phyloP scores from a whole-genome alignment of 1,284 basidiomycete species.

The Cryptococcus wingfieldii region DNA sequence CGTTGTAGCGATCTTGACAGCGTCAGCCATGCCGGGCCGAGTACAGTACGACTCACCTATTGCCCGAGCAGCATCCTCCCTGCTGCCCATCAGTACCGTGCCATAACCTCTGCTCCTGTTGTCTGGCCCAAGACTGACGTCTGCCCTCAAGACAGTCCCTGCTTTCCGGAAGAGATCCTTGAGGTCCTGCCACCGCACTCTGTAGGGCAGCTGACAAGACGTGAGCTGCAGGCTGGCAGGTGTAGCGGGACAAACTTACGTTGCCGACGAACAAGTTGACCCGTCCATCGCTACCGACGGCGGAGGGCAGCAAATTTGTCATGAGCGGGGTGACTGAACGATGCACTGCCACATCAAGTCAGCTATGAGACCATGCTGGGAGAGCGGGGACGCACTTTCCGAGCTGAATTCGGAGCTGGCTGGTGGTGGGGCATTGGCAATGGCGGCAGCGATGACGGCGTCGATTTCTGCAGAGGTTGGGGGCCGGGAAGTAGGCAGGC shows the following conservation, averaged over 20 bases:
- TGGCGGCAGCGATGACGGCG: conserved; percentile 45
- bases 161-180: conserved; percentile 95
- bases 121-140: conserved; percentile 86
- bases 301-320: conserved; percentile 47
- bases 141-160: conserved; percentile 89
- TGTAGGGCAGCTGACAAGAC: conserved; percentile 68
- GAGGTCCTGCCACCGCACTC: conserved; percentile 94
- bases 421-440: conserved; percentile 44
- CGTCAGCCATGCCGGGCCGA: not conserved
- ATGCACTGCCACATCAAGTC: conserved; percentile 16
- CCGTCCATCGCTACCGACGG: conserved; percentile 62
- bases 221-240: conserved; percentile 6
- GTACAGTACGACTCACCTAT: conserved; percentile 51
- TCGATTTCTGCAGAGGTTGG: conserved; percentile 47
- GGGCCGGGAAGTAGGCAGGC: conserved; percentile 21
- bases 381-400: conserved; percentile 21
- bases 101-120: conserved; percentile 90
- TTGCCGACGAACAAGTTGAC: conserved; percentile 89
- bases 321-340: conserved; percentile 43
- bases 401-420: conserved; percentile 22
- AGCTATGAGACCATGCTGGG: not conserved
- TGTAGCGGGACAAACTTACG: conserved; percentile 52
- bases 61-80: conserved; percentile 85
- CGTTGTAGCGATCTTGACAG: conserved; percentile 63
- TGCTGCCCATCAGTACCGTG: conserved; percentile 82